Percentiles rank a stretch among this genome's conserved stretches.
Conservation (phyloP, 805 yeast genomes). For the Yarrowia porcina region DNA sequence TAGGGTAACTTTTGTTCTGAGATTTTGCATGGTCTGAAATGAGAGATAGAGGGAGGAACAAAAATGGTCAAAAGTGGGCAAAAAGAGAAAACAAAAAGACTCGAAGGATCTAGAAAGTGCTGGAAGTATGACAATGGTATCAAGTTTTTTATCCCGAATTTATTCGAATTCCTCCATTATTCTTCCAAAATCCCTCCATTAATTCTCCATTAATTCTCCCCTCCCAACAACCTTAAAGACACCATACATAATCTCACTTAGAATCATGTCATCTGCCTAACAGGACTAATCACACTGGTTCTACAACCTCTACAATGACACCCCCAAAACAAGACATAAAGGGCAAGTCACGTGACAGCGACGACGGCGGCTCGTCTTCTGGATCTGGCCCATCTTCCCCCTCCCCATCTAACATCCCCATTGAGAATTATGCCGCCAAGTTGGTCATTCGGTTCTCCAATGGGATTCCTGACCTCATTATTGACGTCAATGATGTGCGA, state of each 20-base stretch:
- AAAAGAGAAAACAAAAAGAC: not conserved
- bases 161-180: not conserved
- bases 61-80: not conserved
- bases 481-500: slow-evolving; percentile 39
- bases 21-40: not conserved
- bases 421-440: not conserved
- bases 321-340: not conserved
- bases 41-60: no score
- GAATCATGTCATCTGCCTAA: not conserved
- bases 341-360: slow-evolving; percentile 9
- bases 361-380: not conserved
- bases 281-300: no score
- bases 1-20: slow-evolving; percentile 21
- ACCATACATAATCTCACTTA: not conserved
- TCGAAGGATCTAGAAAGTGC: not conserved
- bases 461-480: slow-evolving; percentile 43
- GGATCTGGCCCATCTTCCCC: not conserved
- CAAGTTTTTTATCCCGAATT: not conserved
- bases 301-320: not conserved
- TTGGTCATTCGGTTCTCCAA: slow-evolving; percentile 48
- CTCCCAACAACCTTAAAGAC: not conserved
- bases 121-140: no score
- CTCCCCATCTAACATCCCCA: not conserved
- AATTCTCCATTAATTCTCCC: not conserved
- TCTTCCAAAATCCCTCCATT: not conserved